These are phyloP conservation scores for Populus hybrid DNA, from an alignment of 441 rosid genomes.

Conservation along the genomic window DNA sequence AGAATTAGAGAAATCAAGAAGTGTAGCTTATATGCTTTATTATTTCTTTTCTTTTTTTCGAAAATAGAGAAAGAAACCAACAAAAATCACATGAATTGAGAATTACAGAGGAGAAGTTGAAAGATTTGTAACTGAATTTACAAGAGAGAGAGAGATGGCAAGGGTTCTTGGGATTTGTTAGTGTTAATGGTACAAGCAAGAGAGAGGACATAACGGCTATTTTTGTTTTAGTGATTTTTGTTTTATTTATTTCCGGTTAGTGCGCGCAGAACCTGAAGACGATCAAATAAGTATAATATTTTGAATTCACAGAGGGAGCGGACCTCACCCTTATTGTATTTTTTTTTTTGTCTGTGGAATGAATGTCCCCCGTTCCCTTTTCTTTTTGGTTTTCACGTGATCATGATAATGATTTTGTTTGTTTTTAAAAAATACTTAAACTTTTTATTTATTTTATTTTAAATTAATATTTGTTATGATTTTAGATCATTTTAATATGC, in stretches of 20 bases:
- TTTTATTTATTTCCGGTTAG: slow-evolving; percentile 15
- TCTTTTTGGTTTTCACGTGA: too few relatives aligned
- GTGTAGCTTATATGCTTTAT: not conserved
- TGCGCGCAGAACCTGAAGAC: slow-evolving; percentile 17
- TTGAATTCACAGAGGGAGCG: slow-evolving; percentile 21
- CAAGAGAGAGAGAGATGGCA: not conserved
- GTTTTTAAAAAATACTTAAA: too few relatives aligned
- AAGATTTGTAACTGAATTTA: not conserved
- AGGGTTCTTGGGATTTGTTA: not conserved
- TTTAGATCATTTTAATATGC: too few relatives aligned
- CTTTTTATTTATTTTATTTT: too few relatives aligned
- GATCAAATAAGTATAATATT: not conserved
- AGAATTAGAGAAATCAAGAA: slow-evolving; percentile 2
- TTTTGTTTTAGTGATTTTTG: not conserved
- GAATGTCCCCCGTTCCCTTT: not conserved
- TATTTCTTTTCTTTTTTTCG: slow-evolving; percentile 11
- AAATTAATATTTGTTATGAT: too few relatives aligned
- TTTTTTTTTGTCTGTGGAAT: not conserved
- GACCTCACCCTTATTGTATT: not conserved
- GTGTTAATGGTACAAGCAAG: not conserved
- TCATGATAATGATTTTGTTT: too few relatives aligned
- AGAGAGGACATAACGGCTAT: slow-evolving; percentile 33
- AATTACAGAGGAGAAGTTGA: not conserved
- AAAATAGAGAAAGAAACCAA: slow-evolving; percentile 2
- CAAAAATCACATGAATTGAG: slow-evolving; percentile 16